Evolutionary conservation across 495 filamentous ascomycete genomes (phyloP), one percentile per base, ranked within the genome.

Genomic region (Zalerion maritima): DNA sequence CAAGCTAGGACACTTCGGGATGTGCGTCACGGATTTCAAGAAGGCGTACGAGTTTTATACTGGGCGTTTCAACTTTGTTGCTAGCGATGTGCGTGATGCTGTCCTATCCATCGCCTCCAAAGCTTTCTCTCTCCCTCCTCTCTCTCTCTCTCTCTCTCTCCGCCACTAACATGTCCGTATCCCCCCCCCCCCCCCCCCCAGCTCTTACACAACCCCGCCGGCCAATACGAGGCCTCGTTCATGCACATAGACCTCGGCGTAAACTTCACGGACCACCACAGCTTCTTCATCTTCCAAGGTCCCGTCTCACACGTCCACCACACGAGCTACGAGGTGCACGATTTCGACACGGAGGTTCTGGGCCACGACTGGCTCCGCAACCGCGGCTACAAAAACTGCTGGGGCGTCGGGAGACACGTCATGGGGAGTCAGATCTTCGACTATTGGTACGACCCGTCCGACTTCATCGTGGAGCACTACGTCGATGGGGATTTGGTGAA

Each of bases 1-100:
- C 52, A 84, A 82, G 57, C 60, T 83, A 1, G 79, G 78, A 2
- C 78, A 83, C 47, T 83, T 73, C 29, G 79, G 78, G 6, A 45
- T 74, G 23, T 69, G 66, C 42, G 69, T 75, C 7, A 62, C 62
- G 31, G 47, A 75, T 31, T 81, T 76, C 38, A 55, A 63, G 6
- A 52, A 52, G 15, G 50, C 67, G 14, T 47, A 72, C 32, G 44
- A 64, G 4, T 85, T 75, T 49, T 85, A 81, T 46, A 69, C 64
- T 3, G 45, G 40, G 1, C 67, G 60, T 29, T 82, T 85, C 61
- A 85, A 82, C 49, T 54, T 82, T 31, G 56, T 67, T 24, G 69
- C 75, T 0, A 61, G 54, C 32, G 64, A 67, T 41, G 59, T 60
- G 35, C 48, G 58, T 10, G 49, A 57, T 75, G 73, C 37, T 31